phyloP scores from a whole-genome alignment of 2,329 filamentous ascomycete genomes.

The Coniochaeta sp. region DNA sequence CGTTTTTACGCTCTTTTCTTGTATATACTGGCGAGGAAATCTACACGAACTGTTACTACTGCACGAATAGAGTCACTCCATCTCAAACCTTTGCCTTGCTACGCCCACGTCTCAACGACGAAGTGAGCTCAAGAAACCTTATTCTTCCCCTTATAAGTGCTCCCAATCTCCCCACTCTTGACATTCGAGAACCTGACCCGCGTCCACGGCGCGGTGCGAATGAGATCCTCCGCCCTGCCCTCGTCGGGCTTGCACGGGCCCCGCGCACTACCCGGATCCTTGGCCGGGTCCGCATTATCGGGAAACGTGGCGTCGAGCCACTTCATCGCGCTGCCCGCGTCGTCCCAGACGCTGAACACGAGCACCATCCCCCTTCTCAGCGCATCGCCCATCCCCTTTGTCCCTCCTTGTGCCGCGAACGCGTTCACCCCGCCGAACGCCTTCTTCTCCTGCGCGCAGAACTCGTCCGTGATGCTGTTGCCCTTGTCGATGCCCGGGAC shows the following conservation, averaged over 20 bases:
- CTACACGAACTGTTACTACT: neutral
- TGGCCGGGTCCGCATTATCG: constrained; percentile 20
- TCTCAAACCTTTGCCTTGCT: neutral
- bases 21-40: neutral
- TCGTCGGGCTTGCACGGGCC: constrained; percentile 41
- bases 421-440: constrained; percentile 41
- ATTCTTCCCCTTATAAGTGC: constrained; percentile 27
- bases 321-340: constrained; percentile 36
- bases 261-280: constrained; percentile 32
- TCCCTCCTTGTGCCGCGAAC: constrained; percentile 37
- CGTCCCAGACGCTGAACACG: constrained; percentile 41
- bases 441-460: constrained; percentile 47
- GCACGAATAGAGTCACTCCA: neutral
- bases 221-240: constrained; percentile 37
- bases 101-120: too few species aligned
- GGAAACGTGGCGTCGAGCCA: constrained; percentile 47
- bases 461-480: constrained; percentile 39
- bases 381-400: constrained; percentile 42
- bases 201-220: constrained; percentile 29
- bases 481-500: constrained; percentile 19
- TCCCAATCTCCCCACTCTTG: constrained; percentile 42
- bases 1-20: neutral
- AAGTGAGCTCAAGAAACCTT: neutral
- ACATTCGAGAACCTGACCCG: constrained; percentile 44
- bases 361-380: constrained; percentile 37